Evolutionary conservation across 257 asterid genomes (phyloP).

Genomic region (Solanum tarijense): DNA sequence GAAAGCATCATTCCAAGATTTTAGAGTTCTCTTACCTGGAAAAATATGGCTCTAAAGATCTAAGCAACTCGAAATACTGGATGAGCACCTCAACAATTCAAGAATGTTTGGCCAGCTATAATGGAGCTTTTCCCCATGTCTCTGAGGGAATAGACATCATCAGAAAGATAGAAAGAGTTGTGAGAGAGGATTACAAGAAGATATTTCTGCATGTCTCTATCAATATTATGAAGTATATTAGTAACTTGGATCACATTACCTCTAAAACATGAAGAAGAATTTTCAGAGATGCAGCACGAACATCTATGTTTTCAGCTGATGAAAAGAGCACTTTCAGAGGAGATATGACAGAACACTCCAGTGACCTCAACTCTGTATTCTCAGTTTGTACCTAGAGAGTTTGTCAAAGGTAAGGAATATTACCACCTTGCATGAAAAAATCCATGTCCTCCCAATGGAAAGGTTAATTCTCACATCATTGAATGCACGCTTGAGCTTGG

Average conservation of each 20-base stretch:
- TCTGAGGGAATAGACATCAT: slow-evolving; percentile 36
- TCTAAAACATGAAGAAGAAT: slow-evolving; percentile 92
- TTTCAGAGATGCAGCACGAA: slow-evolving; percentile 78
- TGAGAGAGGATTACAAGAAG: not conserved
- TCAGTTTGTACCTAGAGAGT: slow-evolving; percentile 31
- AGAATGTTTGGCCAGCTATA: slow-evolving; percentile 90
- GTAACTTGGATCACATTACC: slow-evolving; percentile 27
- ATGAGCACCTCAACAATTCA: slow-evolving; percentile 61
- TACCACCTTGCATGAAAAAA: not conserved
- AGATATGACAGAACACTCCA: slow-evolving; percentile 84
- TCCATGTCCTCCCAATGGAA: not conserved
- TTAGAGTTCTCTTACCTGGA: not conserved
- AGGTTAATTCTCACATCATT: slow-evolving; percentile 39
- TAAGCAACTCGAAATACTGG: slow-evolving; percentile 1
- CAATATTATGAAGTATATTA: slow-evolving; percentile 1
- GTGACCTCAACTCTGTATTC: slow-evolving; percentile 48
- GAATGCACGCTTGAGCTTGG: slow-evolving; percentile 29
- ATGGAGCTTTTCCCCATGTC: slow-evolving; percentile 90
- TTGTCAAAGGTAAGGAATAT: slow-evolving; percentile 9
- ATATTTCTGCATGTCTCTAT: not conserved
- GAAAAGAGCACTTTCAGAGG: slow-evolving; percentile 70
- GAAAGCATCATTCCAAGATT: slow-evolving; percentile 8
- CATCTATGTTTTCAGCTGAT: slow-evolving; percentile 58
- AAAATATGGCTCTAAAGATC: not conserved
- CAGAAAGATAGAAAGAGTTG: slow-evolving; percentile 14